phyloP scores from a whole-genome alignment of 164 flowering plant genomes.

The Paratinospora sagittata region DNA sequence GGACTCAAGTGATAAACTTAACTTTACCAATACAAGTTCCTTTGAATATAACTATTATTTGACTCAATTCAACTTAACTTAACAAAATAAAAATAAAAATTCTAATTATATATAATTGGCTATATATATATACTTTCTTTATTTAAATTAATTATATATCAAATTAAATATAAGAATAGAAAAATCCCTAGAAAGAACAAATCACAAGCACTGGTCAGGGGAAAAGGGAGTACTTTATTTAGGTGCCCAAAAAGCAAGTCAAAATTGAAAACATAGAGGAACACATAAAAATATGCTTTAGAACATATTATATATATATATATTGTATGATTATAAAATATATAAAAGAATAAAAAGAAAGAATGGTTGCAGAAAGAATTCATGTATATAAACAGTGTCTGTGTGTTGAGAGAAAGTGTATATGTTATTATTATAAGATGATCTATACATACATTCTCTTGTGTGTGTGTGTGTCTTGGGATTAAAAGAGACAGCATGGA shows the following conservation, averaged over 20 bases:
- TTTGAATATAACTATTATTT: too few relatives aligned
- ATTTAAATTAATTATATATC: too few relatives aligned
- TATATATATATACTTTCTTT: too few relatives aligned
- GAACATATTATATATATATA: background rate
- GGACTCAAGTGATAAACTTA: too few relatives aligned
- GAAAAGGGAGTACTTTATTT: background rate
- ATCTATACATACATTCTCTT: background rate
- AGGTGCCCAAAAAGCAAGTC: background rate
- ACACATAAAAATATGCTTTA: background rate
- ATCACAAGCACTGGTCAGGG: background rate
- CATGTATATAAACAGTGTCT: too few relatives aligned
- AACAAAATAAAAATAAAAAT: too few relatives aligned
- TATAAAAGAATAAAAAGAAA: background rate
- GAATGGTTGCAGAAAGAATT: background rate
- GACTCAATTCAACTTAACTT: too few relatives aligned
- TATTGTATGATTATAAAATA: background rate
- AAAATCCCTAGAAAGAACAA: background rate
- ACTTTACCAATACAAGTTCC: background rate
- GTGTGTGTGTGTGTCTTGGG: background rate
- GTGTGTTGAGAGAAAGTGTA: too few relatives aligned
- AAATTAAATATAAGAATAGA: background rate
- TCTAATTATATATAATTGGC: too few relatives aligned
- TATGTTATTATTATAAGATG: background rate
- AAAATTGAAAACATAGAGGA: background rate
- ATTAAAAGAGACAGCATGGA: slow-evolving; percentile 2